Conservation (phyloP, 2,329 filamentous ascomycete species). For the Metarhizium robertsii region DNA sequence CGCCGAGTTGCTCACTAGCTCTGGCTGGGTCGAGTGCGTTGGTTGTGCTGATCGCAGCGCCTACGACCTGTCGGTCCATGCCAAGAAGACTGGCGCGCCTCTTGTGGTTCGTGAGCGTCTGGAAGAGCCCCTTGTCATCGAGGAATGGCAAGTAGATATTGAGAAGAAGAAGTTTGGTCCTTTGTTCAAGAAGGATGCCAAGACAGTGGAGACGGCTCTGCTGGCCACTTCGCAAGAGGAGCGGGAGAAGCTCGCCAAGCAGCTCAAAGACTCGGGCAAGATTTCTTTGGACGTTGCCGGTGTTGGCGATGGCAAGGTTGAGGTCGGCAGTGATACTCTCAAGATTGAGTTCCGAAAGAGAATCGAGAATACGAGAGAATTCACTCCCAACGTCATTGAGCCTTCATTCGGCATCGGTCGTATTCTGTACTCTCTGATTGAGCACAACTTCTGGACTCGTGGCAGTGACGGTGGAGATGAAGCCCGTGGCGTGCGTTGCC, state of each 20-base stretch:
- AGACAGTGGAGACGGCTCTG: slow-evolving; percentile 72
- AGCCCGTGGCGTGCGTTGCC: slow-evolving; percentile 67
- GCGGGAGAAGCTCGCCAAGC: slow-evolving; percentile 68
- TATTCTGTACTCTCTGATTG: slow-evolving; percentile 85
- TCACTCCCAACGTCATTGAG: slow-evolving; percentile 92
- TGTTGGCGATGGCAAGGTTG: slow-evolving; percentile 61
- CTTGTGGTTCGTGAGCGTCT: slow-evolving; percentile 77
- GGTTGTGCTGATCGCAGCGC: slow-evolving; percentile 93
- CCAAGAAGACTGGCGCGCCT: slow-evolving; percentile 82
- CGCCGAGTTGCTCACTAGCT: slow-evolving; percentile 81
- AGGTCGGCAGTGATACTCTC: slow-evolving; percentile 71
- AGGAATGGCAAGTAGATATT: slow-evolving; percentile 81
- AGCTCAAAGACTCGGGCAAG: slow-evolving; percentile 64
- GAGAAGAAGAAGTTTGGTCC: slow-evolving; percentile 96
- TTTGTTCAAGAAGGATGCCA: slow-evolving; percentile 89
- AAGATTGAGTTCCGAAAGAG: slow-evolving; percentile 76
- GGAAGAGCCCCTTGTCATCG: slow-evolving; percentile 66
- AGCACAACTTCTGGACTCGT: slow-evolving; percentile 93
- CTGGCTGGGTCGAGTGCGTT: slow-evolving; percentile 97
- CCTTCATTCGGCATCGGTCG: slow-evolving; percentile 95
- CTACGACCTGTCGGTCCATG: slow-evolving; percentile 87
- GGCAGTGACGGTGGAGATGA: slow-evolving; percentile 52
- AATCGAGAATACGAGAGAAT: slow-evolving; percentile 78
- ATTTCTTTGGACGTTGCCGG: slow-evolving; percentile 66
- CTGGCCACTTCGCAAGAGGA: slow-evolving; percentile 68